Percentiles rank a stretch among this genome's conserved stretches.
Evolutionary conservation across 73 alveolate species (phyloP).

Genomic region (Uronychia binucleata): DNA sequence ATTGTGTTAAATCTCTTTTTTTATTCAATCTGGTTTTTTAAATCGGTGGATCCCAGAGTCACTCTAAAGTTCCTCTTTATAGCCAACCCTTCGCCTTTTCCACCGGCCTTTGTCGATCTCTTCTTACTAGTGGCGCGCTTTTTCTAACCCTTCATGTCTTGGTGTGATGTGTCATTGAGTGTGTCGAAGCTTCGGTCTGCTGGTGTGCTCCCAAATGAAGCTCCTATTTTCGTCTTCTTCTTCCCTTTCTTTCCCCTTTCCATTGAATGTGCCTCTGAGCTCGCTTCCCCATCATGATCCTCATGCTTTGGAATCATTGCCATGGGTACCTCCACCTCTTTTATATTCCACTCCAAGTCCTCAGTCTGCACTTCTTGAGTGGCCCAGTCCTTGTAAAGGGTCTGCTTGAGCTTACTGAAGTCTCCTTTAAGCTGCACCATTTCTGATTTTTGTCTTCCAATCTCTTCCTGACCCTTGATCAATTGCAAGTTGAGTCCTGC

Average conservation of each 20-base stretch:
- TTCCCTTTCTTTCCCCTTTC: not conserved
- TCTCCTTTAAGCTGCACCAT: not conserved
- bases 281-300: not conserved
- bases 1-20: too few species aligned
- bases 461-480: not conserved
- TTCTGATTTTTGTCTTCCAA: not conserved
- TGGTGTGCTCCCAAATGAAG: not conserved
- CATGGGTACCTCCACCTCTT: not conserved
- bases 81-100: too few species aligned
- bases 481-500: not conserved
- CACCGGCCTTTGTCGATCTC: too few species aligned
- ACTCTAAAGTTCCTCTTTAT: not conserved
- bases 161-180: too few species aligned
- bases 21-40: not conserved
- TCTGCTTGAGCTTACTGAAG: not conserved
- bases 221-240: not conserved
- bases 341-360: not conserved
- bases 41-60: not conserved
- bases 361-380: not conserved
- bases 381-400: not conserved
- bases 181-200: not conserved
- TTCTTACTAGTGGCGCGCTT: too few species aligned
- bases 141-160: not conserved
- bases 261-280: not conserved
- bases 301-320: not conserved